Base-by-base conservation (phyloP, 805 yeast genomes). In the Monosporozyma siamensis region DNA sequence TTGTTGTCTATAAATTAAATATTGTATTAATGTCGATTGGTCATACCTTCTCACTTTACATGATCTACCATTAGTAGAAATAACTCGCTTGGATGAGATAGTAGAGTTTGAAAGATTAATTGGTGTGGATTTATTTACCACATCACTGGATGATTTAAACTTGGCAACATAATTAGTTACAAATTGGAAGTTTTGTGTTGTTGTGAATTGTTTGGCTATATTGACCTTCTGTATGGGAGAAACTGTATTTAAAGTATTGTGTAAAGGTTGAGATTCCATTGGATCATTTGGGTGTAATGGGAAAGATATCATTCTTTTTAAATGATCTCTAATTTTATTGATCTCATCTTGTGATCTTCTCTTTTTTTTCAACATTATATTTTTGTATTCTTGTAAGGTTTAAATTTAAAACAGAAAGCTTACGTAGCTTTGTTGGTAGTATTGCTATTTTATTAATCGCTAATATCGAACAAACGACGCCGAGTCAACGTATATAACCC, bases 271-370 rank as follows among this genome's bases (percentile, higher is more conserved):
- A 4, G 14, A 7, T 12, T 7, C 9, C 3, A 10, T 15, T 8
- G 18, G 12, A 4, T 34, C 26, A 14, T 22, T 3, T 12, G 27
- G 21, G 9, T 34, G 25, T 23, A 21, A 22, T 5, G 26, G 25
- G n/a, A 8, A 23, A 12, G 38, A 22, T 5, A 34, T 34, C 38
- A 34, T 34, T 23, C 26, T 34, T 23, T 34, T 34, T 26, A 34
- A 22, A 34, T 34, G 25, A 15, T 34, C 26, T 14, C 38, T 34
- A 12, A 34, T 34, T 12, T 7, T 22, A 18, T 14, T 34, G 27
- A 34, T 21, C 11, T 34, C 18, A 22, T 34, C 38, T 14, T 12
- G 26, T 22, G 38, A 22, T 22, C 38, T 34, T 10, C 22, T 34
- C 14, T 32, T 32, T 12, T 20, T 32, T 11, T 32, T 32, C 23